phyloP scores from a whole-genome alignment of 495 filamentous ascomycete genomes.

The Podospora tetraspora region DNA sequence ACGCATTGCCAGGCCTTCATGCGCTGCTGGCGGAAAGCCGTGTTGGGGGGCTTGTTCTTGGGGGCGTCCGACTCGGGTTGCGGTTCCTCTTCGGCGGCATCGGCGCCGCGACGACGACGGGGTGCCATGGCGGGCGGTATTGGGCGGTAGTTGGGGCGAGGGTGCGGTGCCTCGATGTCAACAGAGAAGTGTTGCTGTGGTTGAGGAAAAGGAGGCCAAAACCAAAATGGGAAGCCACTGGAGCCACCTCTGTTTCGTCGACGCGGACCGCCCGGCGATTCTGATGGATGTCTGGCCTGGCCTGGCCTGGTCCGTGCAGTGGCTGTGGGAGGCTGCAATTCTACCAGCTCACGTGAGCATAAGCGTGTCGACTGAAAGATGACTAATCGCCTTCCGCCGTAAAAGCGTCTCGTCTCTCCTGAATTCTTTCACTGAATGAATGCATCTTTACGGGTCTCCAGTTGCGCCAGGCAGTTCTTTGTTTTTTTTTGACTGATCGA shows the following conservation, averaged over 20 bases:
- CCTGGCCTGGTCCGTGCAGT: conserved; percentile 25
- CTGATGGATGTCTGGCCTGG: conserved; percentile 13
- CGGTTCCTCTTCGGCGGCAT: conserved; percentile 19
- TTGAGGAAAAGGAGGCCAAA: conserved; percentile 15
- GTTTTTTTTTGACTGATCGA: background rate
- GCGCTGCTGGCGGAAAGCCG: conserved; percentile 35
- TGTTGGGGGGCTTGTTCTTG: conserved; percentile 35
- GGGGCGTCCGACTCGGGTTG: conserved; percentile 22
- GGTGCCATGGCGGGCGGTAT: conserved; percentile 28
- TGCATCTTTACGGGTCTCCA: background rate
- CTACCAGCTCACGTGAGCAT: conserved; percentile 1
- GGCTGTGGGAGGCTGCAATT: conserved; percentile 25
- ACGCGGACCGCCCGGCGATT: conserved; percentile 28
- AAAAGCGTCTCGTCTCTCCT: no score
- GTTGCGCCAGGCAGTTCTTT: background rate
- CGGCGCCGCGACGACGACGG: conserved; percentile 31
- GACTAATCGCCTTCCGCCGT: no score
- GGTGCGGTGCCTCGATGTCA: conserved; percentile 7
- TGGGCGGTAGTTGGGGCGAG: conserved; percentile 1
- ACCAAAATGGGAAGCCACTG: background rate
- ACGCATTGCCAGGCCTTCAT: conserved; percentile 37
- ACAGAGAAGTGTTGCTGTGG: conserved; percentile 3
- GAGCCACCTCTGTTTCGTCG: conserved; percentile 18
- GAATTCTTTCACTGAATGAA: background rate
- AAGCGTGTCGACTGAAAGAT: no score